Evolutionary conservation across 768 basidiomycete species (phyloP), one percentile per base, ranked within the genome.

Genomic region (Kwoniella mangroviensis): DNA sequence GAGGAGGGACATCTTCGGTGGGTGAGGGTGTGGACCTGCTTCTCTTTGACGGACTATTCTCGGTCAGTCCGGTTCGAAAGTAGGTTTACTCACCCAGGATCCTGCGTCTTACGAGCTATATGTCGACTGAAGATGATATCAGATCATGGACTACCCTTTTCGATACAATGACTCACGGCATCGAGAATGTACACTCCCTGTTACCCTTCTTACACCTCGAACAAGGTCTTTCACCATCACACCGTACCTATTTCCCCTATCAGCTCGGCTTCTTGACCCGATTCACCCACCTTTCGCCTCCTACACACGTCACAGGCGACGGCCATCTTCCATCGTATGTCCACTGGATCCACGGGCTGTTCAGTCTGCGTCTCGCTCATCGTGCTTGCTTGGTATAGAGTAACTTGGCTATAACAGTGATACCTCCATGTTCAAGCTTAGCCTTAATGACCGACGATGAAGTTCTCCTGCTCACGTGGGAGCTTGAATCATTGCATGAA

Each of bases 251-350:
- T 40, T 5, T 19, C 9, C 15, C 51, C 17, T 7, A 40, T 53
- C 41, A 52, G 51, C 19, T 22, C 9, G 52, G 40, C 28, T 65
- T 11, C 19, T 13, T 24, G 62, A 26, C 28, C 63, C 22, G 10
- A 24, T 24, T 4, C 6, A 65, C 63, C 52, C 28, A 65, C 64
- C 42, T 65, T 65, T 2, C 64, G 24, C 45, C 55, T 41, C 41
- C 64, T 55, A 26, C 64, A 65, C 22, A 65, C 64, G 45, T 65
- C 64, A 49, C 64, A 65, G 17, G 64, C 64, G 17, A 65, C 64
- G 11, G 64, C 64, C 64, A 65, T 65, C 54, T 65, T 65, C 64
- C 64, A 65, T 21, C 64, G 26, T 22, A 65, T 65, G 42, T 65
- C 64, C 26, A 57, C 54, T 34, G 64, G 64, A 42, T 65, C 64